Evolutionary conservation across 176 grass and related monocot species (phyloP), one percentile per base, ranked within the genome.

Genomic region (Bolboschoenus planiculmis): DNA sequence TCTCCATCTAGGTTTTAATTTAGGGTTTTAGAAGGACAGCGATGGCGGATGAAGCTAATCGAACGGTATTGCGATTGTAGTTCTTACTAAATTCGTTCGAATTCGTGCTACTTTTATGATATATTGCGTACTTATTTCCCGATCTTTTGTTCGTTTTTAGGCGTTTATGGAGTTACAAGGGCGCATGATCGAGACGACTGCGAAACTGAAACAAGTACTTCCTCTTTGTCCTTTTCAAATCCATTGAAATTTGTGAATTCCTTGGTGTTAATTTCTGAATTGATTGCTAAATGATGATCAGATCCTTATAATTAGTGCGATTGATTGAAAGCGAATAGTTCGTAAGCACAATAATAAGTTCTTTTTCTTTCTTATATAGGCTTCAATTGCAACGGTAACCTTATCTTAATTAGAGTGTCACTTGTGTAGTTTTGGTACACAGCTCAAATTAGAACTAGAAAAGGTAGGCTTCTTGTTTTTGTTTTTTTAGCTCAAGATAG

Each of bases 101-200:
- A 10, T 56, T 51, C 26, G 16, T 53, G 20, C 21, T 83, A 3
- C 40, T 40, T 39, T 83, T 9, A 44, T 40, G 47, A 18, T 5
- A 76, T 76, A 1, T 55, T 39, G 34, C 24, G 4, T 37, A 31
- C 44, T 26, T 44, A 34, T 79, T 80, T 78, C 26, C 23, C 13
- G 14, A 57, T 61, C 7, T 27, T 74, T 13, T 72, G 23, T 60
- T 73, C 70, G 5, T 5, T 68, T 61, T 73, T 74, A 97, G 94
- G 94, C 94, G 40, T 97, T 97, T 86, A 5, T 94, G 68, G 94
- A 97, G 88, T 85, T 97, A 54, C 94, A 97, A 89, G 73, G 81
- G 33, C 85, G 88, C 47, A 67, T 97, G 85, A 62, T 94, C 58
- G 94, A 97, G 74, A 83, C 81, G 7, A 92, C 92, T 30, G 90